These are phyloP conservation scores for Gremmenia infestans DNA, from an alignment of 2,329 filamentous ascomycete species.

Conservation along the genomic window DNA sequence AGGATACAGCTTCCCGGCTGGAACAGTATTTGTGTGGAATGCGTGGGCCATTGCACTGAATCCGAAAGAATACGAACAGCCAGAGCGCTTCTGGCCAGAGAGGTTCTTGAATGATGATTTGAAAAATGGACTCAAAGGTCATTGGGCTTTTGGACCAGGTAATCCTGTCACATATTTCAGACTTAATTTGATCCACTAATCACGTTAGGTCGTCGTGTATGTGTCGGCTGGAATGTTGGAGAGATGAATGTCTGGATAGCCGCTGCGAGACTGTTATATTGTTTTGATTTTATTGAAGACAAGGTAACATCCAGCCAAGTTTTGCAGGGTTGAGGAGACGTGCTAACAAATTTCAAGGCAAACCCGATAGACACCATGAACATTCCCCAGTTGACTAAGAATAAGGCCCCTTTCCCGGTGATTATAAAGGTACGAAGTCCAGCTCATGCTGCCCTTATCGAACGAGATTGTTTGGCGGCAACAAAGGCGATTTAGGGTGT, in stretches of 20 bases:
- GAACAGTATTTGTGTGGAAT: conserved; percentile 36
- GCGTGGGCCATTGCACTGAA: conserved; percentile 38
- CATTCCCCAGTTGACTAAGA: not conserved
- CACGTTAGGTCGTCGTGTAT: conserved; percentile 25
- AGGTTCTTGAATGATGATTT: conserved; percentile 40
- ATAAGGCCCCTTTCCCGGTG: conserved; percentile 8
- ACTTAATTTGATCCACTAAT: not conserved
- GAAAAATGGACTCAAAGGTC: conserved; percentile 28
- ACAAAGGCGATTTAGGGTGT: no score
- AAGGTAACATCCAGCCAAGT: no score
- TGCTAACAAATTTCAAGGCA: no score
- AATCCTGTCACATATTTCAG: not conserved
- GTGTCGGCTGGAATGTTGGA: conserved; percentile 32
- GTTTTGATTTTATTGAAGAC: conserved; percentile 11
- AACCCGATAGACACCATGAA: no score
- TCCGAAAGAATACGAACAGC: conserved; percentile 41
- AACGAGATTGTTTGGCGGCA: conserved; percentile 1
- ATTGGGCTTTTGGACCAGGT: conserved; percentile 33
- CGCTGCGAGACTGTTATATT: conserved; percentile 22
- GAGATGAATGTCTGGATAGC: conserved; percentile 30
- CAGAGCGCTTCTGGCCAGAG: conserved; percentile 41
- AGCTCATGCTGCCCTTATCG: conserved; percentile 9
- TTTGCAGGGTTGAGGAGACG: no score
- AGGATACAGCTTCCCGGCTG: conserved; percentile 43
- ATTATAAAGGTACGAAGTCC: conserved; percentile 11